Conservation (phyloP, 2,329 filamentous ascomycete genomes). For the Phaeomoniella chlamydospora region DNA sequence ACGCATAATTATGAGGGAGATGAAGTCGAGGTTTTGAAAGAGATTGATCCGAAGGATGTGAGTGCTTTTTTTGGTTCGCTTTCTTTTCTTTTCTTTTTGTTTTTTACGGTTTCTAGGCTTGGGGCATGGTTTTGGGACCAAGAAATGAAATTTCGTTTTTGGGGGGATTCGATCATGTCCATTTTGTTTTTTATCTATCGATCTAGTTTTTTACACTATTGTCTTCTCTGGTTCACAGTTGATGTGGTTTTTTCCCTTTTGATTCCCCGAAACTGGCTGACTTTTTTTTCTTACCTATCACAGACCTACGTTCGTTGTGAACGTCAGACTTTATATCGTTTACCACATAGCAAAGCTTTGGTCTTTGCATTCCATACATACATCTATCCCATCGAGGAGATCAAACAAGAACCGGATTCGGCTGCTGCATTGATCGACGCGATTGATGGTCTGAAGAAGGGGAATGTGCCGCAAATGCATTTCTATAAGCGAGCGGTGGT, state of each 20-base stretch:
- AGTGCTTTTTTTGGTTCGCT: slow-evolving; percentile 5
- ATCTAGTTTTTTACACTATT: neutral
- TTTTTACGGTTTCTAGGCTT: too few relatives aligned
- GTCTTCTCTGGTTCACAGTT: neutral
- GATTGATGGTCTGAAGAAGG: slow-evolving; percentile 43
- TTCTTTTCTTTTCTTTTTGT: slow-evolving; percentile 1
- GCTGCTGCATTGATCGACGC: slow-evolving; percentile 39
- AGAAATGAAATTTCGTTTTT: too few relatives aligned
- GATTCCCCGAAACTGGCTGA: too few relatives aligned
- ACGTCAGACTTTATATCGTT: slow-evolving; percentile 45
- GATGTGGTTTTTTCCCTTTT: neutral
- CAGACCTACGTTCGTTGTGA: slow-evolving; percentile 40
- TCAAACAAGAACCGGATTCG: slow-evolving; percentile 39
- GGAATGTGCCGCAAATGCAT: slow-evolving; percentile 42
- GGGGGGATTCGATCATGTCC: too few relatives aligned
- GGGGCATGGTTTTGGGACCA: too few relatives aligned
- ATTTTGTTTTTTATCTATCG: neutral
- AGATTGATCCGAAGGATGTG: slow-evolving; percentile 30
- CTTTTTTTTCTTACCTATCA: too few relatives aligned
- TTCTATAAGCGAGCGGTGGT: slow-evolving; percentile 43
- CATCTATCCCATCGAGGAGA: slow-evolving; percentile 36
- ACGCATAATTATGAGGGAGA: slow-evolving; percentile 2
- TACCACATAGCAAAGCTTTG: slow-evolving; percentile 37
- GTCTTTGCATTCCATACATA: slow-evolving; percentile 52
- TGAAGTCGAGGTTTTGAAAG: slow-evolving; percentile 15